Evolutionary conservation across 345 rosid species (phyloP).

Genomic region (Gossypium bickii): DNA sequence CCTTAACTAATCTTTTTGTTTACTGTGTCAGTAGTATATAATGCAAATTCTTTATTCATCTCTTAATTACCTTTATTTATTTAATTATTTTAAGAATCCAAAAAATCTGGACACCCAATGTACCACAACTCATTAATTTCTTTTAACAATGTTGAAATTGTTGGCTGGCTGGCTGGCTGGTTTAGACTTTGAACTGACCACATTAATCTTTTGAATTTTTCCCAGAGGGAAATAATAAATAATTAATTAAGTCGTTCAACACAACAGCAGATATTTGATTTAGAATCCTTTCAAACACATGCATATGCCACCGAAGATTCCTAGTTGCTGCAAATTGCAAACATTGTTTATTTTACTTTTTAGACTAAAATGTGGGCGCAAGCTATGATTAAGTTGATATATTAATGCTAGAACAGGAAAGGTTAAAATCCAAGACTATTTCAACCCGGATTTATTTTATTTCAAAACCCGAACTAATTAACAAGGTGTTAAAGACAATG

Average conservation of each 20-base stretch:
- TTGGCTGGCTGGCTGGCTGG: not conserved
- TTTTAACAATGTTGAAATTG: not conserved
- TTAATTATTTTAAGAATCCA: not conserved
- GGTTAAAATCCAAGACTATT: constrained; percentile 23
- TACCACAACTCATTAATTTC: not conserved
- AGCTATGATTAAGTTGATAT: not conserved
- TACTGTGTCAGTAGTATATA: not conserved
- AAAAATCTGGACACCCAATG: not conserved
- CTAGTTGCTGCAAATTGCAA: not conserved
- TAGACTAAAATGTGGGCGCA: not conserved
- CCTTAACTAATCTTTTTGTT: not conserved
- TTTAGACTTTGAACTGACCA: not conserved
- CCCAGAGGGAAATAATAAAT: not conserved
- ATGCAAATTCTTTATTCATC: not conserved
- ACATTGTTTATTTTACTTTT: not conserved
- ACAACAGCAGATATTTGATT: too few relatives aligned
- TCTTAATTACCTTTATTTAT: not conserved
- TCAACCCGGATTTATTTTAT: constrained; percentile 33
- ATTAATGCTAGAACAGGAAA: not conserved
- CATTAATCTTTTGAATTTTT: not conserved
- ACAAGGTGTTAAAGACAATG: too few relatives aligned
- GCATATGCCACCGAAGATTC: not conserved
- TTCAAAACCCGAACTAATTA: too few relatives aligned
- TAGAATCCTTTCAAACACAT: not conserved
- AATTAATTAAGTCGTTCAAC: not conserved